phyloP scores from a whole-genome alignment of 2,329 filamentous ascomycete species.

The Coleophoma crateriformis region DNA sequence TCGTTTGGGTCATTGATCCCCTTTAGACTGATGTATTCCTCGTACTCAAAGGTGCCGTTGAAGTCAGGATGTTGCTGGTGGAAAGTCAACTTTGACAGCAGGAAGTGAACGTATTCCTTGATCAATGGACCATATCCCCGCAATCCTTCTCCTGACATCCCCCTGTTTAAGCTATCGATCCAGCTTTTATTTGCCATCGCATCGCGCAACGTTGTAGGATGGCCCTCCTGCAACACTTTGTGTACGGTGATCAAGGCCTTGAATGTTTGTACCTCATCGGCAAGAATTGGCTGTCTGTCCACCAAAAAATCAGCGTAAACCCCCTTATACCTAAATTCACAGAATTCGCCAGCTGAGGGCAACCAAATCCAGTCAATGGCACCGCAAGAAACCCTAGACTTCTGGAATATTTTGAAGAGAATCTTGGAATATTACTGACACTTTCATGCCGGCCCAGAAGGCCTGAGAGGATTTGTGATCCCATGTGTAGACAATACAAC shows the following conservation, averaged over 20 bases:
- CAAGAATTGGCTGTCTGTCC: constrained; percentile 85
- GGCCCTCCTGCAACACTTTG: constrained; percentile 95
- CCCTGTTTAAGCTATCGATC: constrained; percentile 88
- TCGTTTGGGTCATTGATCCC: constrained; percentile 98
- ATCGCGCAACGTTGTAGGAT: constrained; percentile 81
- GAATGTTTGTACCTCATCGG: constrained; percentile 98
- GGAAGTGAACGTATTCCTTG: constrained; percentile 92
- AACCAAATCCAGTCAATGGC: too few species aligned
- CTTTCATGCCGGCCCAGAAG: constrained; percentile 98
- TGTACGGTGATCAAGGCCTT: constrained; percentile 96
- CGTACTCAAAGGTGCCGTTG: constrained; percentile 97
- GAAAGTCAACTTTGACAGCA: constrained; percentile 92
- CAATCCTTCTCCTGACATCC: constrained; percentile 75
- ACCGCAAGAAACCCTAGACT: too few species aligned
- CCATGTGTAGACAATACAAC: constrained; percentile 98
- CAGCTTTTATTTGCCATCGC: constrained; percentile 83
- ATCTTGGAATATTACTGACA: constrained; percentile 52
- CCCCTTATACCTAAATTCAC: neutral
- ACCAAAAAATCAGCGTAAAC: neutral
- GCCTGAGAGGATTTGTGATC: constrained; percentile 93
- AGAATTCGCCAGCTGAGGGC: neutral
- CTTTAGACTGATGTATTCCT: constrained; percentile 97
- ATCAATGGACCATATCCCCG: constrained; percentile 90
- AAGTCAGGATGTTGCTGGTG: constrained; percentile 96
- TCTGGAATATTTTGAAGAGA: neutral